Base-by-base conservation (phyloP, 345 rosid genomes). In the Syzygium aqueum region DNA sequence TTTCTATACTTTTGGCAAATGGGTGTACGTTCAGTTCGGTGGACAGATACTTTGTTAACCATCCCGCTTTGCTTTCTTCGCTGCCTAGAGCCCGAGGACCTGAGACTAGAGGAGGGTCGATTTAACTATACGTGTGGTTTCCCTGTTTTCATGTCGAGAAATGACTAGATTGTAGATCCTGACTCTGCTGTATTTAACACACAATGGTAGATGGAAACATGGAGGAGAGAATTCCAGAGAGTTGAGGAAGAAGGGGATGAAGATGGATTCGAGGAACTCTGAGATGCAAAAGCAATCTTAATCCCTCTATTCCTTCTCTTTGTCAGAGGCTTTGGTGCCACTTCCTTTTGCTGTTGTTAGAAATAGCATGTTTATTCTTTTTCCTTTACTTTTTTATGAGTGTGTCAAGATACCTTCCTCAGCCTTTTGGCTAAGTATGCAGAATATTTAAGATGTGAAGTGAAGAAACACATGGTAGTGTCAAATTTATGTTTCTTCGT, bases 241-340 rank as follows among this genome's bases (percentile, higher is more conserved):
- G 89, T 95, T 2, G 99, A 96, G 85, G 99, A 96, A 87, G 99
- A 93, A 85, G 98, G 96, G 43, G 98, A 95, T 86, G 98, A 97
- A 92, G 97, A 96, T 85, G 99, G 98, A 56, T 97, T 97, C 85
- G 99, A 95, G 87, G 98, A 97, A 85, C 86, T 93, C 43, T 93
- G 88, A 89, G 25, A 73, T 77, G 77, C 54, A 15, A 85, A 56
- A 50, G 86, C 84, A 50, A 52, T 78, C 84, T 85, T 77, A 80
- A 21, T 43, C 77, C 51, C 51, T 13, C 11, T 53, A 23, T 87
- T 65, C 77, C 40, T 27, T 37, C 30, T 25, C 11, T 19, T 63
- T 82, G 61, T 53, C 30, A 22, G 53, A 15, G 57, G 63, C 46
- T 57, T 57, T 14, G 25, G 10, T 27, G 13, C 63, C n/a, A 28